Percentiles rank a stretch among this genome's conserved stretches.
Conservation (phyloP, 2,329 filamentous ascomycete genomes). For the Geoglossum cookeanum region DNA sequence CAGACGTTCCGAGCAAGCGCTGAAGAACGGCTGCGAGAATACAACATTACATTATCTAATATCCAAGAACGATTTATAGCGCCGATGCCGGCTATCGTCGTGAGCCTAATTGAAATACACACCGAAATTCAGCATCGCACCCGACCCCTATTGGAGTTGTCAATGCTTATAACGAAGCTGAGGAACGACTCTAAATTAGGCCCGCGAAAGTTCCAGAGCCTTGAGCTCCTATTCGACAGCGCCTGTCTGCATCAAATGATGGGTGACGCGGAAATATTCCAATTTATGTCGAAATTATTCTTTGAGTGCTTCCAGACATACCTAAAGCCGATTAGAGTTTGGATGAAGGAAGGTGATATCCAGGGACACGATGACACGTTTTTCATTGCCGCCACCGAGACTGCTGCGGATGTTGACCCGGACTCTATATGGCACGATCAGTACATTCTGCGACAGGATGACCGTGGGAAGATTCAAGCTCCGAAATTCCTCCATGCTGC, state of each 20-base stretch:
- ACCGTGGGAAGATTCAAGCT: conserved; percentile 41
- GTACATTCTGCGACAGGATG: conserved; percentile 45
- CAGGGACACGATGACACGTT: conserved; percentile 47
- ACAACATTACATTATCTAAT: conserved; percentile 38
- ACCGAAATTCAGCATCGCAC: conserved; percentile 35
- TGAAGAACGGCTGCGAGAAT: conserved; percentile 32
- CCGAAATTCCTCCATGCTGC: conserved; percentile 57
- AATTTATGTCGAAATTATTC: conserved; percentile 48
- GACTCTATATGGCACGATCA: conserved; percentile 58
- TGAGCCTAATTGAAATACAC: conserved; percentile 48
- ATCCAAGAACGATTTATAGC: conserved; percentile 43
- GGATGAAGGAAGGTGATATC: conserved; percentile 69
- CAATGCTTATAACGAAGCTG: conserved; percentile 40
- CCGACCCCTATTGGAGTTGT: conserved; percentile 38
- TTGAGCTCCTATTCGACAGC: conserved; percentile 60
- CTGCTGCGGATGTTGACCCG: conserved; percentile 30
- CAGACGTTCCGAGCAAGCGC: conserved; percentile 54
- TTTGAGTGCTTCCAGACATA: conserved; percentile 70
- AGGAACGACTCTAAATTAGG: conserved; percentile 19
- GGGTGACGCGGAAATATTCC: conserved; percentile 42
- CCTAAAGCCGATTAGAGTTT: conserved; percentile 55
- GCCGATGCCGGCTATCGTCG: conserved; percentile 31
- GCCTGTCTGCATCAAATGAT: conserved; percentile 50
- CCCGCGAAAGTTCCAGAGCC: conserved; percentile 44
- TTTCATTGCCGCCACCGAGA: conserved; percentile 46